Conservation (phyloP, 73 alveolate species). For the Paramecium tetraurelia region DNA sequence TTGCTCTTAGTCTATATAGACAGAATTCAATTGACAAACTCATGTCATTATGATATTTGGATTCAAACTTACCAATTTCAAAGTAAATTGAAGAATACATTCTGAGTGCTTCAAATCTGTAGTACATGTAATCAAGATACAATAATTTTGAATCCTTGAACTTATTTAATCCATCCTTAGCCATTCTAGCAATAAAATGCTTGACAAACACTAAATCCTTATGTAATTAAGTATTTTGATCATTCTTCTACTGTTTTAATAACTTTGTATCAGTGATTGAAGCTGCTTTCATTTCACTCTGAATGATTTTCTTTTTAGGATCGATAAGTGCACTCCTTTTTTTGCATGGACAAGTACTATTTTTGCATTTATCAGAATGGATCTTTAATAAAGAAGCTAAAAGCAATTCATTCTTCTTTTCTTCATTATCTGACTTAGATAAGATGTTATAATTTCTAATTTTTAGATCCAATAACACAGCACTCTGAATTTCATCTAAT, state of each 20-base stretch:
- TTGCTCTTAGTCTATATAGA: constrained; percentile 41
- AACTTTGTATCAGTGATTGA: not conserved
- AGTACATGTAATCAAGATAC: constrained; percentile 48
- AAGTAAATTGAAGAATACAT: constrained; percentile 33
- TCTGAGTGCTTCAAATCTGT: constrained; percentile 56
- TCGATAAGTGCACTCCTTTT: constrained; percentile 34
- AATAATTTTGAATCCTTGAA: constrained; percentile 52
- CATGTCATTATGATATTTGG: constrained; percentile 47
- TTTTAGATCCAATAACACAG: constrained; percentile 51
- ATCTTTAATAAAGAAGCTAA: constrained; percentile 54
- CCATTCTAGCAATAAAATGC: constrained; percentile 59
- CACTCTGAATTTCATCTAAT: constrained; percentile 43
- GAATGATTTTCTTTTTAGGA: constrained; percentile 44
- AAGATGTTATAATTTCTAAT: constrained; percentile 41
- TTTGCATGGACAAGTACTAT: constrained; percentile 44
- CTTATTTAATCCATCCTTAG: constrained; percentile 50
- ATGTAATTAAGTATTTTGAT: constrained; percentile 39
- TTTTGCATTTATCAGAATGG: constrained; percentile 55
- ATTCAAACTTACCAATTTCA: constrained; percentile 16
- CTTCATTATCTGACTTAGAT: not conserved
- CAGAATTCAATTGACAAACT: constrained; percentile 52
- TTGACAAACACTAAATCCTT: constrained; percentile 54
- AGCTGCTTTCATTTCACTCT: not conserved
- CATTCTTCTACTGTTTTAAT: not conserved
- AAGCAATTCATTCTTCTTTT: constrained; percentile 51